A percentile compares a stretch with the other conserved stretches of the same genome.
phyloP scores from a whole-genome alignment of 108 stramenopile genomes.

The Fragilariopsis cylindrus region DNA sequence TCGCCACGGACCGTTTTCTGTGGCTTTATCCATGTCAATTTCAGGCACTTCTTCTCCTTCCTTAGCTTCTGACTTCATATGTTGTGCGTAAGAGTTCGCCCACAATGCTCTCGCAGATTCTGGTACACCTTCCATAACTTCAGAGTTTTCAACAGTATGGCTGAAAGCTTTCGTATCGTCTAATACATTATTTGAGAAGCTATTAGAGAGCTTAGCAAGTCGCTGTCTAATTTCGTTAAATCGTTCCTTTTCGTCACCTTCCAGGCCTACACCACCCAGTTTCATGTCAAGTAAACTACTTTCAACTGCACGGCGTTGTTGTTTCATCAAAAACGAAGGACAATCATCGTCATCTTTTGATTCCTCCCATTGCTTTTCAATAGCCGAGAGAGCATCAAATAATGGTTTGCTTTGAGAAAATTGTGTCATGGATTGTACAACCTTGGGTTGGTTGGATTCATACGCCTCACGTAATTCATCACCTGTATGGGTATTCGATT shows the following conservation, averaged over 20 bases:
- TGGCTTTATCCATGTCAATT: conserved; percentile 44
- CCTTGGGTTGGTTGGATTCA: conserved; percentile 90
- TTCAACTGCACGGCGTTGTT: conserved; percentile 84
- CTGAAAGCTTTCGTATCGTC: conserved; percentile 95
- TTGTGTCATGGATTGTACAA: conserved; percentile 86
- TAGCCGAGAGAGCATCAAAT: conserved; percentile 83
- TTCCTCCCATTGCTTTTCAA: conserved; percentile 54
- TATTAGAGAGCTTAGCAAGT: conserved; percentile 83
- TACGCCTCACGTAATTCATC: conserved; percentile 93
- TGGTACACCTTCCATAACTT: conserved; percentile 87
- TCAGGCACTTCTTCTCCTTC: conserved; percentile 54
- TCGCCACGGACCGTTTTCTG: conserved; percentile 90
- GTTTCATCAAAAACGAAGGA: conserved; percentile 52
- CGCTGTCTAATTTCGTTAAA: conserved; percentile 95
- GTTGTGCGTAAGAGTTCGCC: conserved; percentile 71
- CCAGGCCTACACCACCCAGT: conserved; percentile 91
- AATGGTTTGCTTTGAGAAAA: conserved; percentile 87
- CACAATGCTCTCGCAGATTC: conserved; percentile 89
- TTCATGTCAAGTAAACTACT: conserved; percentile 80
- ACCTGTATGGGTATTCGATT: conserved; percentile 29
- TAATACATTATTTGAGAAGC: conserved; percentile 95
- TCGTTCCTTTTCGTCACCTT: conserved; percentile 81
- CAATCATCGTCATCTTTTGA: conserved; percentile 23
- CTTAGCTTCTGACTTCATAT: conserved; percentile 44
- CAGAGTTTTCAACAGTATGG: conserved; percentile 65